Evolutionary conservation across 805 yeast species (phyloP), one percentile per base, ranked within the genome.

Genomic region (Spathaspora sp.): DNA sequence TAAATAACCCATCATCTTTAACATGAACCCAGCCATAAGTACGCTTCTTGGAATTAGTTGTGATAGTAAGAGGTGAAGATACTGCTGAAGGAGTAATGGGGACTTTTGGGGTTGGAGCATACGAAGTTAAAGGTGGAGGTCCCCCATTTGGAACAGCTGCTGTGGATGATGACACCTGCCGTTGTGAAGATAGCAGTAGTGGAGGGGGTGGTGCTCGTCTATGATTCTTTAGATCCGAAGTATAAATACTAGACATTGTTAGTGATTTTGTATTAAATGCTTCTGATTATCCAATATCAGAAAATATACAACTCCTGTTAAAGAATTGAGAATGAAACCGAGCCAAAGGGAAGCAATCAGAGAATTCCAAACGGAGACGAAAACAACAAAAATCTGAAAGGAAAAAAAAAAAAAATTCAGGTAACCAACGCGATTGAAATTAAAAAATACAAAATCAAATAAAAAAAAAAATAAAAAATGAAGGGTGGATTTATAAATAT

Each of bases 21-120:
- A 90, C 84, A 50, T 88, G 87, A 19, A 90, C 92, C 96, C 97
- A 92, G 0, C 97, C 97, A 52, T 82, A 77, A 52, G 67, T 71
- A 14, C 70, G 61, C 48, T 75, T 66, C 52, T 69, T 68, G 55
- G 64, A 55, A 47, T 53, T 56, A 42, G 62, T 56, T 42, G 55
- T 57, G 29, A 61, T 49, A 46, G 53, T 57, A 29, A 60, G 56
- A 3, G 54, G 28, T 17, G 31, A 16, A 9, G 14, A 6, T 4
- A 1, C 35, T n/a, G 26, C 3, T 23, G 31, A 32, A 2, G 19
- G 14, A 32, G 29, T 8, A 10, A 17, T 39, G 16, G 45, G 19
- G 38, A 29, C 18, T 35, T n/a, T 35, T 14, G 40, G 40, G 17
- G 40, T 53, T 49, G 26, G 52, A 49, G 31, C 40, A n/a, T 11